phyloP scores from a whole-genome alignment of 108 stramenopile species.

The Skeletonema costatum region DNA sequence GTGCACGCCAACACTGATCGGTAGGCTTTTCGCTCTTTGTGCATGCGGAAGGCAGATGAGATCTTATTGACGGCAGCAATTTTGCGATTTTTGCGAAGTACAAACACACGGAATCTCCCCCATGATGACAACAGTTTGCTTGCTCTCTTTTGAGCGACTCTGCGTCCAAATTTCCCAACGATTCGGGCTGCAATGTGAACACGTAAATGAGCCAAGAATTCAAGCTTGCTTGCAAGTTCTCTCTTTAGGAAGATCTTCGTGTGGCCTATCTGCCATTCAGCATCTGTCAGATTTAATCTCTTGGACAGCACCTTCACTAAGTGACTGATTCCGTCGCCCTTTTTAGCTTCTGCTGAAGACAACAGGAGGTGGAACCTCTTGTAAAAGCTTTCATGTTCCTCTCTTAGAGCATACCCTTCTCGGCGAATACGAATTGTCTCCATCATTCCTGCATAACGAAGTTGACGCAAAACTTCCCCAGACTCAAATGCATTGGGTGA shows the following conservation, averaged over 20 bases:
- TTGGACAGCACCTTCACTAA: constrained; percentile 77
- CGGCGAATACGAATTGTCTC: constrained; percentile 96
- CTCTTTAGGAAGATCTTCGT: constrained; percentile 86
- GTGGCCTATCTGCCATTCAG: constrained; percentile 93
- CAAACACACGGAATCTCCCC: constrained; percentile 62
- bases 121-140: constrained; percentile 61
- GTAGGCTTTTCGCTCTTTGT: constrained; percentile 32
- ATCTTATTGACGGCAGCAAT: constrained; percentile 56
- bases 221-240: constrained; percentile 83
- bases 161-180: constrained; percentile 64
- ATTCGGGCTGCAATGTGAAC: constrained; percentile 72
- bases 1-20: constrained; percentile 16
- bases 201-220: constrained; percentile 73
- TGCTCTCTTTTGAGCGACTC: constrained; percentile 52
- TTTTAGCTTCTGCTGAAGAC: constrained; percentile 51
- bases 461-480: constrained; percentile 87
- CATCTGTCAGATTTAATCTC: constrained; percentile 76
- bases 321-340: constrained; percentile 72
- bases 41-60: constrained; percentile 56
- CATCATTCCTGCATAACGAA: constrained; percentile 98
- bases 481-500: constrained; percentile 67
- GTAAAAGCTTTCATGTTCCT: constrained; percentile 88
- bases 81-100: constrained; percentile 52
- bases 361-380: constrained; percentile 82
- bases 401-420: constrained; percentile 91